Conservation (phyloP, 2,329 filamentous ascomycete genomes). For the Rugonectria rugulosa region DNA sequence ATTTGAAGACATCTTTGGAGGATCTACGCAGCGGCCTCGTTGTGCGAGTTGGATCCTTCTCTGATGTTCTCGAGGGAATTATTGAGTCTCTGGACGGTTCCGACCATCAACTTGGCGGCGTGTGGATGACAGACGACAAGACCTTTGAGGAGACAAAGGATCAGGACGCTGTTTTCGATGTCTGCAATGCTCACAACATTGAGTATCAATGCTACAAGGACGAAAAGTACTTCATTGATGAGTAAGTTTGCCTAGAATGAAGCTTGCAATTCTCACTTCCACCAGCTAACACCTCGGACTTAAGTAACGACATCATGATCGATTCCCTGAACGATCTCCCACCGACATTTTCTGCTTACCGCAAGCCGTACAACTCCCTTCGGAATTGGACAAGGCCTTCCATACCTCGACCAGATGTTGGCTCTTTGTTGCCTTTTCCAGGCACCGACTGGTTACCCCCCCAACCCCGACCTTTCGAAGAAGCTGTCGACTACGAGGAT, state of each 20-base stretch:
- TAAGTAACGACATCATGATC: slow-evolving; percentile 71
- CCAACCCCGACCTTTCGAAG: slow-evolving; percentile 68
- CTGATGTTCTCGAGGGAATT: slow-evolving; percentile 66
- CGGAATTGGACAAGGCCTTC: slow-evolving; percentile 67
- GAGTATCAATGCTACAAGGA: slow-evolving; percentile 73
- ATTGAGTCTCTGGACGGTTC: slow-evolving; percentile 56
- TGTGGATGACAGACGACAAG: slow-evolving; percentile 80
- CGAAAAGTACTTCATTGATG: slow-evolving; percentile 81
- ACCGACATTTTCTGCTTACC: slow-evolving; percentile 78
- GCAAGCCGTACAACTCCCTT: slow-evolving; percentile 76
- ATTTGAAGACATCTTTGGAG: slow-evolving; percentile 70
- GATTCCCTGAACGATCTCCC: slow-evolving; percentile 66
- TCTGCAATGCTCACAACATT: slow-evolving; percentile 61
- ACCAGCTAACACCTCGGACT: slow-evolving; percentile 23
- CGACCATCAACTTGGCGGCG: slow-evolving; percentile 59
- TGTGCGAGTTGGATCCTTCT: slow-evolving; percentile 68
- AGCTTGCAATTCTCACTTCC: not conserved
- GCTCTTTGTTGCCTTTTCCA: slow-evolving; percentile 65
- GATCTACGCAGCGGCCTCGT: slow-evolving; percentile 66
- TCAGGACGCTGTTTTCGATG: slow-evolving; percentile 60
- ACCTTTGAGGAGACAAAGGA: slow-evolving; percentile 74
- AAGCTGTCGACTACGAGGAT: slow-evolving; percentile 62
- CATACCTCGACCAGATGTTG: slow-evolving; percentile 59
- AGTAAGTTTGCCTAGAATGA: slow-evolving; percentile 61
- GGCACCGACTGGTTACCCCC: slow-evolving; percentile 57